Evolutionary conservation across 1,284 basidiomycete species (phyloP), one percentile per base, ranked within the genome.

Genomic region (Ustilago esculenta): DNA sequence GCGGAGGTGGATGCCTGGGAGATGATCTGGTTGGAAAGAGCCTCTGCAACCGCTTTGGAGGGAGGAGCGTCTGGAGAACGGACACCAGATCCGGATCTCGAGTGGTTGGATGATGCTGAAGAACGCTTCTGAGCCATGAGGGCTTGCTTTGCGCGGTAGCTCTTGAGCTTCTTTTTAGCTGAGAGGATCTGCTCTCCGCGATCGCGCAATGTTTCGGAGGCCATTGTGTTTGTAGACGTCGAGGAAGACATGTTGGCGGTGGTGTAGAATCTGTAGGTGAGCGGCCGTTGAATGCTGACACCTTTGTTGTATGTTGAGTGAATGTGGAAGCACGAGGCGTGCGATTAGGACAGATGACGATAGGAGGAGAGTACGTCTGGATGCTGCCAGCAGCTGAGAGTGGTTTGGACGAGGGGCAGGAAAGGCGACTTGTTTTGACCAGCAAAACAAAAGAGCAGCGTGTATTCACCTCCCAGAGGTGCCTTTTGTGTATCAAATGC

Each of bases 101-200:
- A 53, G 40, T 63, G 67, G 18, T 40, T 56, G 9, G 37, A 59
- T 12, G 67, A 63, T 17, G 34, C 12, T 4, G 66, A 70, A 6
- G 53, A 46, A 23, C 59, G 66, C 53, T 72, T 69, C 41, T 69
- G 58, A 17, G 74, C 63, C 49, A 68, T 52, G 44, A 72, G 61
- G 2, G 76, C 75, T 44, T 79, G 76, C 47, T 75, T 76, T 39
- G 76, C 76, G 14, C 75, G 59, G 48, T 71, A 79, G 46, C 59
- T 68, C 63, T 79, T 77, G 52, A 79, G 72, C 67, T 78, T 78
- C 48, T 76, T 78, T 36, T 75, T 74, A 9, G 76, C 76, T 9
- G 74, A 69, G 36, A 64, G 68, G 37, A 76, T 73, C 48, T 70
- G 58, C 46, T 75, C 64, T 39, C 74, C 72, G 35, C 76, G 64